Percentiles rank a stretch among this genome's conserved stretches.
Conservation (phyloP, 352 stramenopile species). For the Globisporangium camurandrum region DNA sequence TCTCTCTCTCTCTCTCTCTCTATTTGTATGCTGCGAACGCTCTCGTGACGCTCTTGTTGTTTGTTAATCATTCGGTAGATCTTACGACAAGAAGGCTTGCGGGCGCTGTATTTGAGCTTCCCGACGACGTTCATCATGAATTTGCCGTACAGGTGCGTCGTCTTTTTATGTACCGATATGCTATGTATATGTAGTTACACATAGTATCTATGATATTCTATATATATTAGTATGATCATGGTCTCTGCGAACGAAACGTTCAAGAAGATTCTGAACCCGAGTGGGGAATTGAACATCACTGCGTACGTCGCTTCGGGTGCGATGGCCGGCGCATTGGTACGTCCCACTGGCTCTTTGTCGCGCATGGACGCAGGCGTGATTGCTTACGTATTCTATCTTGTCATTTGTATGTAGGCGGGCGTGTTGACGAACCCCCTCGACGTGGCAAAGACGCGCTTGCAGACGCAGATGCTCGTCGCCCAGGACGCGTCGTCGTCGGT, state of each 20-base stretch:
- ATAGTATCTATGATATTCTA: not conserved
- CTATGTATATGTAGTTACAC: not conserved
- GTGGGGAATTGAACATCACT: constrained; percentile 76
- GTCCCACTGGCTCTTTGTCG: too few species aligned
- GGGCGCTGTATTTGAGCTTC: constrained; percentile 92
- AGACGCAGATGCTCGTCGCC: constrained; percentile 88
- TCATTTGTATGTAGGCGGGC: constrained; percentile 35
- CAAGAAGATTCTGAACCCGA: constrained; percentile 91
- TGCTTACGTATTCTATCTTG: too few species aligned
- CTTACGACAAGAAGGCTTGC: constrained; percentile 64
- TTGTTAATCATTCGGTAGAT: too few species aligned
- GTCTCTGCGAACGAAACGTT: constrained; percentile 96
- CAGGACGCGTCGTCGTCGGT: constrained; percentile 51
- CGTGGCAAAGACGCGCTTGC: constrained; percentile 97
- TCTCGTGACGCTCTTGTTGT: not conserved
- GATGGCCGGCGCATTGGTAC: constrained; percentile 90
- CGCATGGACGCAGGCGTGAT: too few species aligned
- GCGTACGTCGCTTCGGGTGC: constrained; percentile 92
- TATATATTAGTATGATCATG: constrained; percentile 89
- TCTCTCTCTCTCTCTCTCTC: not conserved
- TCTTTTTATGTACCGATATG: not conserved
- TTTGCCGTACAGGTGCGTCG: constrained; percentile 90
- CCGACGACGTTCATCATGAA: constrained; percentile 98
- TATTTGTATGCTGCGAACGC: constrained; percentile 5
- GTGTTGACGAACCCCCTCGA: constrained; percentile 96